Conservation (phyloP, 164 flowering plant species). For the Vitis rupestris region DNA sequence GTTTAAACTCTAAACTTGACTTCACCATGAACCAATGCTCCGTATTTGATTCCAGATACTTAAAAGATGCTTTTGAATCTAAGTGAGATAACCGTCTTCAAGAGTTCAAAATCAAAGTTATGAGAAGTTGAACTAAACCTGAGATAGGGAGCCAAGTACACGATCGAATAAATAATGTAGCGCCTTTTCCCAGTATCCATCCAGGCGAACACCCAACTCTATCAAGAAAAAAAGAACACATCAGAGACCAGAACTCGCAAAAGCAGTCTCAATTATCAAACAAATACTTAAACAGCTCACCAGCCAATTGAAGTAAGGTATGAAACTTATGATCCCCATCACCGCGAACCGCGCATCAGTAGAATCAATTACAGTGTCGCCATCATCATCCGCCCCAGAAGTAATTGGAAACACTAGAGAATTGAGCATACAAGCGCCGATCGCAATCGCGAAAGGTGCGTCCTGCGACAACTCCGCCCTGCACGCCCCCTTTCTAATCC, state of each 20-base stretch:
- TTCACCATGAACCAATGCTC: no score
- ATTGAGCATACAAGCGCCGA: conserved; percentile 68
- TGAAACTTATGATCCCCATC: conserved; percentile 86
- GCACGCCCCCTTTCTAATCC: conserved; percentile 38
- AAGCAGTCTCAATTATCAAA: not conserved
- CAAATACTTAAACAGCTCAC: conserved; percentile 27
- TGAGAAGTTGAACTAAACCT: conserved; percentile 39
- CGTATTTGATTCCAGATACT: no score
- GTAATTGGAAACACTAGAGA: conserved; percentile 58
- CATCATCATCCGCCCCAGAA: conserved; percentile 22
- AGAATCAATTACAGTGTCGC: conserved; percentile 34
- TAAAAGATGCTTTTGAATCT: no score
- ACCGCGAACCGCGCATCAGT: conserved; percentile 71
- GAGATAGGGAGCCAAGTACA: conserved; percentile 80
- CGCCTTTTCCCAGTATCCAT: conserved; percentile 72
- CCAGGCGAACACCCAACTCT: conserved; percentile 98
- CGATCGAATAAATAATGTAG: conserved; percentile 73
- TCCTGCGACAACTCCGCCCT: conserved; percentile 66
- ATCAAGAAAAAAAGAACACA: conserved; percentile 6
- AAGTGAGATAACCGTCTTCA: no score
- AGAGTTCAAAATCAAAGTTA: no score
- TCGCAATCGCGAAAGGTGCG: conserved; percentile 67
- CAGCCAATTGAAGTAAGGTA: conserved; percentile 97
- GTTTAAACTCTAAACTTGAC: no score
- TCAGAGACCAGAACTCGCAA: not conserved